These are phyloP conservation scores for Podospora pseudoanserina DNA, from an alignment of 495 filamentous ascomycete genomes.

Conservation along the genomic window DNA sequence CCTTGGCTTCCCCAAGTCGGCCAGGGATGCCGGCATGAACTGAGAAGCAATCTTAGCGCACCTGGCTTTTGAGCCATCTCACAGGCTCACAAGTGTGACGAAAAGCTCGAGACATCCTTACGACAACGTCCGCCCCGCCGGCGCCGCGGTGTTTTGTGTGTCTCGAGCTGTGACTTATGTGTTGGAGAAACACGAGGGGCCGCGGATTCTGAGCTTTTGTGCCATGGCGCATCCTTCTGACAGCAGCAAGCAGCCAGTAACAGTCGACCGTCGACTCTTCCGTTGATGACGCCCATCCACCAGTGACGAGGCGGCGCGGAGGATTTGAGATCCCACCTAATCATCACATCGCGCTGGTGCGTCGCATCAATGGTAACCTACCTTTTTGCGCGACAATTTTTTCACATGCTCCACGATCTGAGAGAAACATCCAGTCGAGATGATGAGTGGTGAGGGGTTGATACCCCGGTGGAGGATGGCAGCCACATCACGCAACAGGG, in stretches of 20 bases:
- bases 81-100: neutral
- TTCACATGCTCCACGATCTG: neutral
- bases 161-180: neutral
- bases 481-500: neutral
- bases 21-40: conserved; percentile 22
- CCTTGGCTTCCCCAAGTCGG: conserved; percentile 14
- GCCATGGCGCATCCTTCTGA: conserved; percentile 3
- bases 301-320: conserved; percentile 11
- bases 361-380: conserved; percentile 19
- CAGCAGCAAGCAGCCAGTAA: neutral
- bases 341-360: conserved; percentile 19
- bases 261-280: neutral
- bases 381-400: conserved; percentile 9
- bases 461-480: neutral
- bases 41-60: conserved; percentile 6
- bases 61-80: neutral
- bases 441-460: neutral
- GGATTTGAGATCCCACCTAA: conserved; percentile 7
- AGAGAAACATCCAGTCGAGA: neutral
- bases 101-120: neutral
- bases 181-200: neutral
- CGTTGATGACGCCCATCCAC: neutral
- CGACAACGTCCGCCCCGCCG: neutral
- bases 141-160: neutral
- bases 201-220: neutral